Conservation (phyloP, 31 red algal species). For the Asparagopsis taxiformis region DNA sequence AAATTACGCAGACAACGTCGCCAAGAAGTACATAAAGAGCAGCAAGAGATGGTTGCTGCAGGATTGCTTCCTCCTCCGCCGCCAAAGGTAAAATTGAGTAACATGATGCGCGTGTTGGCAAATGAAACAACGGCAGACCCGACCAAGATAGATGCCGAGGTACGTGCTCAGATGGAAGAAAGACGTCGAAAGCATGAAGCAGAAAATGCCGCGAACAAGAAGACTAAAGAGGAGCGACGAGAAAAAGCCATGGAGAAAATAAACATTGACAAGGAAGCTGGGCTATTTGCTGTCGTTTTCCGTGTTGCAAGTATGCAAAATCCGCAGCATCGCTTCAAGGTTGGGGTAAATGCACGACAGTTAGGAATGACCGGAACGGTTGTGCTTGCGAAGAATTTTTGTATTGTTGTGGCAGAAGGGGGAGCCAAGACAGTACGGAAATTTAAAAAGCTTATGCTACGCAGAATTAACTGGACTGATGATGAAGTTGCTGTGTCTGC, state of each 20-base stretch:
- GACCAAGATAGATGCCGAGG: slow-evolving; percentile 75
- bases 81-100: slow-evolving; percentile 83
- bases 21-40: slow-evolving; percentile 52
- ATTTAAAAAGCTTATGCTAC: slow-evolving; percentile 67
- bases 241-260: slow-evolving; percentile 53
- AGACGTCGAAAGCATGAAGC: slow-evolving; percentile 56
- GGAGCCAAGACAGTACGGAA: slow-evolving; percentile 66
- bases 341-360: slow-evolving; percentile 62
- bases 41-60: slow-evolving; percentile 66
- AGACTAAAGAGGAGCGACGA: slow-evolving; percentile 54
- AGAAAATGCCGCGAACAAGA: slow-evolving; percentile 64
- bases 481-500: slow-evolving; percentile 1
- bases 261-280: slow-evolving; percentile 39
- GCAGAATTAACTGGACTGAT: slow-evolving; percentile 57
- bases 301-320: slow-evolving; percentile 26
- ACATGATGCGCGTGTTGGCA: slow-evolving; percentile 80
- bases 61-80: slow-evolving; percentile 60
- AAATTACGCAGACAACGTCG: slow-evolving; percentile 44
- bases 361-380: slow-evolving; percentile 42
- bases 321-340: slow-evolving; percentile 62
- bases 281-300: slow-evolving; percentile 65
- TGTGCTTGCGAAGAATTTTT: slow-evolving; percentile 17
- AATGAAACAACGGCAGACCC: slow-evolving; percentile 64
- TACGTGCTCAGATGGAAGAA: slow-evolving; percentile 62
- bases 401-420: slow-evolving; percentile 77